A percentile compares a stretch with the other conserved stretches of the same genome.
Evolutionary conservation across 371 early-diverging fungal species (phyloP).

Genomic region (Apophysomyces variabilis): DNA sequence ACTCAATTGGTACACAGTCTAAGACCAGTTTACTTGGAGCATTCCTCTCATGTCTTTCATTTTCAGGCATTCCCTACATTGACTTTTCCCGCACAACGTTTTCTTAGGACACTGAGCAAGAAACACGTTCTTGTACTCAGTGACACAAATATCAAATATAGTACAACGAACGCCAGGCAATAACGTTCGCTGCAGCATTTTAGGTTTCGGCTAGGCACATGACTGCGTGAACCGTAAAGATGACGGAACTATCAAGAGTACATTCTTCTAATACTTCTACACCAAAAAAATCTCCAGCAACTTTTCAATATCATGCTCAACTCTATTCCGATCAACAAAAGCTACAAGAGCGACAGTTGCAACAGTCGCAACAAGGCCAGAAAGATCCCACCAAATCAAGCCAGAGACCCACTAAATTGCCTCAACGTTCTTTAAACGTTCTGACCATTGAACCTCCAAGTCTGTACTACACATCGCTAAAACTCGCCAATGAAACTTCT

Average conservation of each 20-base stretch:
- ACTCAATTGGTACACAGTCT: not conserved
- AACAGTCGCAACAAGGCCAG: slow-evolving; percentile 28
- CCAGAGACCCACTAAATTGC: slow-evolving; percentile 18
- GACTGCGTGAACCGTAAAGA: slow-evolving; percentile 4
- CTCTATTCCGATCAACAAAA: slow-evolving; percentile 47
- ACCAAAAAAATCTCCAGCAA: slow-evolving; percentile 28
- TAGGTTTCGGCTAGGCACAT: not conserved
- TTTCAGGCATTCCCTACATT: not conserved
- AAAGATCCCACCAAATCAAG: slow-evolving; percentile 8
- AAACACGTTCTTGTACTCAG: slow-evolving; percentile 10
- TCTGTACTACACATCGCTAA: slow-evolving; percentile 50
- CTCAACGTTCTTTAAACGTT: slow-evolving; percentile 27
- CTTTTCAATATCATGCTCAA: slow-evolving; percentile 55
- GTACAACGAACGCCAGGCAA: slow-evolving; percentile 2
- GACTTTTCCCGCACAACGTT: not conserved
- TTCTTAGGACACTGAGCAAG: slow-evolving; percentile 6
- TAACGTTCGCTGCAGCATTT: not conserved
- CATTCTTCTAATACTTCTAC: slow-evolving; percentile 3
- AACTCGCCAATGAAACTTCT: slow-evolving; percentile 46
- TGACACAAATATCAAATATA: slow-evolving; percentile 4
- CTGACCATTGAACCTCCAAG: slow-evolving; percentile 52
- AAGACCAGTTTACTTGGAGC: not conserved
- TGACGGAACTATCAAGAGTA: slow-evolving; percentile 3
- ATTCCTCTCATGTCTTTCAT: not conserved
- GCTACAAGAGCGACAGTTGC: slow-evolving; percentile 36